phyloP scores from a whole-genome alignment of 305 asterid genomes.

The Solanum hybrid region DNA sequence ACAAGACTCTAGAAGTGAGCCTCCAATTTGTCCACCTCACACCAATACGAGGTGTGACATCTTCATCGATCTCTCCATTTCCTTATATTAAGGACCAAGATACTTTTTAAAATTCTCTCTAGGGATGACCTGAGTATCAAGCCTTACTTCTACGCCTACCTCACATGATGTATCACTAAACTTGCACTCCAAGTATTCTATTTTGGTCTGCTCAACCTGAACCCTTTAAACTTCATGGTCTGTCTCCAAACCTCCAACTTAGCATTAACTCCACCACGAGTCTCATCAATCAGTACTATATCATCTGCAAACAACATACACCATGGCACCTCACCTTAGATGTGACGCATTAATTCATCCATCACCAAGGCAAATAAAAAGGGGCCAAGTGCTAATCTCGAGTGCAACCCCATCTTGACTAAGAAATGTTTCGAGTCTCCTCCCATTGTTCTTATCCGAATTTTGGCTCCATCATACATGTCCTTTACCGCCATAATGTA shows the following conservation, averaged over 20 bases:
- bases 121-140: background rate
- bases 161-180: background rate
- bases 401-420: background rate
- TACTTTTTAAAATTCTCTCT: background rate
- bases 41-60: background rate
- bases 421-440: background rate
- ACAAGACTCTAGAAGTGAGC: background rate
- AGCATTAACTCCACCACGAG: background rate
- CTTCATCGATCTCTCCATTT: background rate
- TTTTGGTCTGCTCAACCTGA: background rate
- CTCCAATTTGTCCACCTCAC: background rate
- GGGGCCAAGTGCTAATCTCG: background rate
- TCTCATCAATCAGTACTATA: background rate
- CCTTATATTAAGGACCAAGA: background rate
- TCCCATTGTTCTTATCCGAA: background rate
- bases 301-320: background rate
- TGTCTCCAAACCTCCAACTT: background rate
- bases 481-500: background rate
- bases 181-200: background rate
- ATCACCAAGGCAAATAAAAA: background rate
- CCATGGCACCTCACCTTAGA: background rate
- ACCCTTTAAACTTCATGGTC: background rate
- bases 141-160: background rate
- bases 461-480: background rate
- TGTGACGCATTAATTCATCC: background rate